Conservation (phyloP, 2,329 filamentous ascomycete species). For the Aspergillus sp. region DNA sequence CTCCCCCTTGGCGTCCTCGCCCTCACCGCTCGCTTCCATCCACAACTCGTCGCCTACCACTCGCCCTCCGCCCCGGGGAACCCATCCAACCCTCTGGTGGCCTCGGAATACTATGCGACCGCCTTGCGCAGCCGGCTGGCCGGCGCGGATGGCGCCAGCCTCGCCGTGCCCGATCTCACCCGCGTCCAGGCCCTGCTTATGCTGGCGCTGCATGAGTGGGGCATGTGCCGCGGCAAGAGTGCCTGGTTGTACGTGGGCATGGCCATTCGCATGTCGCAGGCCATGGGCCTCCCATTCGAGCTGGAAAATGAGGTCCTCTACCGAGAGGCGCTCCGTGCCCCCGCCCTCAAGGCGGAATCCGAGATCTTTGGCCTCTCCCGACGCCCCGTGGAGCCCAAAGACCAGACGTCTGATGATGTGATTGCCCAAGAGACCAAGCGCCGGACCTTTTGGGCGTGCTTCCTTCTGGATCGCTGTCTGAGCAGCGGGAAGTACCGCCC, state of each 20-base stretch:
- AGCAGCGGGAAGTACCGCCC: conserved; percentile 55
- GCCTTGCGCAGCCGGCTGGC: conserved; percentile 50
- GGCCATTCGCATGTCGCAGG: conserved; percentile 44
- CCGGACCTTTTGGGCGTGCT: conserved; percentile 59
- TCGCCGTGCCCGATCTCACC: conserved; percentile 46
- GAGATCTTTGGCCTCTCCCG: conserved; percentile 38
- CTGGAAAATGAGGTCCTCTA: conserved; percentile 48
- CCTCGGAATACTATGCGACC: conserved; percentile 55
- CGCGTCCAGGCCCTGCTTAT: conserved; percentile 55
- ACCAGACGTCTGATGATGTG: conserved; percentile 45
- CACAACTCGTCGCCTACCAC: conserved; percentile 47
- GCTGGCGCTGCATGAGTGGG: conserved; percentile 58
- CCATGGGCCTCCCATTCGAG: conserved; percentile 46
- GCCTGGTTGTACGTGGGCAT: conserved; percentile 52
- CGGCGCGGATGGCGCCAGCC: conserved; percentile 39
- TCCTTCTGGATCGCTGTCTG: conserved; percentile 55
- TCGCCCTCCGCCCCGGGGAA: conserved; percentile 43
- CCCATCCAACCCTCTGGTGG: conserved; percentile 48
- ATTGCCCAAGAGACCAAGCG: conserved; percentile 54
- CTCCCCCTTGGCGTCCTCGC: conserved; percentile 57
- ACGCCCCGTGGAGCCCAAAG: conserved; percentile 30
- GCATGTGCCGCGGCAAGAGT: conserved; percentile 51
- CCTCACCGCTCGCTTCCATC: conserved; percentile 55
- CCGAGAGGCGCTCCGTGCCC: conserved; percentile 40
- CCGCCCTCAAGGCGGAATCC: conserved; percentile 34